phyloP scores from a whole-genome alignment of 2,329 filamentous ascomycete species.

The Lecanicillium sp. region DNA sequence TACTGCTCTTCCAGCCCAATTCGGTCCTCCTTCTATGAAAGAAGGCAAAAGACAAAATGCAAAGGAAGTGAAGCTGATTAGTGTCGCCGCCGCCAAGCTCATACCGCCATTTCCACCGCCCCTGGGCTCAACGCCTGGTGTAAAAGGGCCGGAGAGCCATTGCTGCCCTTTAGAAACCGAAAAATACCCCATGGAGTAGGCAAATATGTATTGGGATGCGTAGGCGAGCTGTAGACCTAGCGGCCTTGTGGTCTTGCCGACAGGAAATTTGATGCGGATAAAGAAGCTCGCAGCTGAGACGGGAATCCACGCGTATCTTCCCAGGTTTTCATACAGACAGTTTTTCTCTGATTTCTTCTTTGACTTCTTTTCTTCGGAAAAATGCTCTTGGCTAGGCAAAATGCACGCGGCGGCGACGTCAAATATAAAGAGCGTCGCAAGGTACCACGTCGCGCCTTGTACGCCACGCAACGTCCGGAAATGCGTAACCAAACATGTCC shows the following conservation, averaged over 20 bases:
- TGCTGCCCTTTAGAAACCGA: neutral
- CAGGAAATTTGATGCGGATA: constrained; percentile 12
- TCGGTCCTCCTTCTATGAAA: neutral
- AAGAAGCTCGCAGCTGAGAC: constrained; percentile 6
- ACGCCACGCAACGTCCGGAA: constrained; percentile 7
- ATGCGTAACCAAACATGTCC: neutral
- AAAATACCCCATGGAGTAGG: constrained; percentile 12
- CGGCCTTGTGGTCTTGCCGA: constrained; percentile 10
- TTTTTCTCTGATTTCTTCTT: neutral
- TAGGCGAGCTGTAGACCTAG: constrained; percentile 12
- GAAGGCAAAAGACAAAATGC: neutral
- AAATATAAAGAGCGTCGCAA: constrained; percentile 13
- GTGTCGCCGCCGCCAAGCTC: neutral
- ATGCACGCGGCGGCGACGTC: constrained; percentile 9
- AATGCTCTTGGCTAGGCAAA: neutral
- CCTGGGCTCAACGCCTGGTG: neutral
- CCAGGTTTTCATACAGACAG: neutral
- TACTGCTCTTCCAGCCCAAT: neutral
- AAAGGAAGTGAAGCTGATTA: constrained; percentile 1
- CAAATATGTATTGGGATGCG: constrained; percentile 14
- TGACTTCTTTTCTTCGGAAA: neutral
- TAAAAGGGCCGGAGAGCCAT: neutral
- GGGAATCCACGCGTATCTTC: constrained; percentile 5
- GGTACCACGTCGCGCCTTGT: constrained; percentile 14
- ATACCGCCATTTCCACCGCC: neutral